Conservation (phyloP, 208 protist species). For the Trichomonas vaginalis region DNA sequence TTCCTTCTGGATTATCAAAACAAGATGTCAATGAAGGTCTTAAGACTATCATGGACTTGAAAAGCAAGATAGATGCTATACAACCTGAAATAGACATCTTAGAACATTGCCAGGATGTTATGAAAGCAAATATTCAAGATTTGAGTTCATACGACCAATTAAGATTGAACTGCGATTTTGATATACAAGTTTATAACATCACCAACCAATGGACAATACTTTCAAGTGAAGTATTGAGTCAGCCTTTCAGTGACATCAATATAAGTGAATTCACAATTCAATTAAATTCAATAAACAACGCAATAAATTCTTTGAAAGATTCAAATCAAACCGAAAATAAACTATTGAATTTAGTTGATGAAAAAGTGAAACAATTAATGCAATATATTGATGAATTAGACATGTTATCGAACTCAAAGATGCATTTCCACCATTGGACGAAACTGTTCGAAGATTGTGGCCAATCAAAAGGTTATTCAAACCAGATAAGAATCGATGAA, state of each 20-base stretch:
- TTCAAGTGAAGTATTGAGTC: not conserved
- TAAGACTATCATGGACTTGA: not conserved
- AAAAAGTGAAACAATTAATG: not conserved
- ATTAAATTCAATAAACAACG: not conserved
- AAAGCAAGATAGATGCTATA: not conserved
- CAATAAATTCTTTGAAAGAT: not conserved
- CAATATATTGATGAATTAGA: not conserved
- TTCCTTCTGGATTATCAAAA: not conserved
- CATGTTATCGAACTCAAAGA: not conserved
- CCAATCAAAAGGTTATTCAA: not conserved
- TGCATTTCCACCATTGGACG: not conserved
- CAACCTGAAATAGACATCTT: not conserved
- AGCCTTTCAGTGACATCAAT: not conserved
- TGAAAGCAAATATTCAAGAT: not conserved
- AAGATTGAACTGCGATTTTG: not conserved
- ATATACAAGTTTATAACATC: not conserved
- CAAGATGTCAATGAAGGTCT: not conserved
- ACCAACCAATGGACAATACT: not conserved
- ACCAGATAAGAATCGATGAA: not conserved
- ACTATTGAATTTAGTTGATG: not conserved
- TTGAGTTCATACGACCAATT: not conserved
- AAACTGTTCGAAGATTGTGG: not conserved
- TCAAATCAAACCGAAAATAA: not conserved
- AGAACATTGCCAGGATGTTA: not conserved
- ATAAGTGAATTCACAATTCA: not conserved